Evolutionary conservation across 306 rosid genomes (phyloP).

Genomic region (Canavalia gladiata): DNA sequence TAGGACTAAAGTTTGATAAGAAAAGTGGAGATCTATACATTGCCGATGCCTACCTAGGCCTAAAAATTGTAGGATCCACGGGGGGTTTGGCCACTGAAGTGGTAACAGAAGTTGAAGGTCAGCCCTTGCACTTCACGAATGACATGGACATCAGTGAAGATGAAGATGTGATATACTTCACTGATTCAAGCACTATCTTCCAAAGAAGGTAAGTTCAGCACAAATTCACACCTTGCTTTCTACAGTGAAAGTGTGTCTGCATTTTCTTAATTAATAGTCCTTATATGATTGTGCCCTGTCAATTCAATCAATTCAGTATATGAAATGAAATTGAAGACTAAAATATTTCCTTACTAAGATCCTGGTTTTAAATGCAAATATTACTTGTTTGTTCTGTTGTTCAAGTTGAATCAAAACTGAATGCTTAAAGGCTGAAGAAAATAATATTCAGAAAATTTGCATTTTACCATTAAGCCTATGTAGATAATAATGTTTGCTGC

Average conservation of each 20-base stretch:
- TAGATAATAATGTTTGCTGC: conserved; percentile 14
- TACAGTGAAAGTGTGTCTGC: neutral
- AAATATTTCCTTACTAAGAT: conserved; percentile 19
- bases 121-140: conserved; percentile 78
- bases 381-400: conserved; percentile 11
- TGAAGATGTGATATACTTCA: conserved; percentile 75
- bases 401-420: conserved; percentile 26
- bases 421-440: conserved; percentile 14
- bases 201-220: conserved; percentile 75
- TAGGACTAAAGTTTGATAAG: conserved; percentile 80
- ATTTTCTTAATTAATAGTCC: conserved; percentile 31
- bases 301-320: neutral
- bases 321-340: conserved; percentile 29
- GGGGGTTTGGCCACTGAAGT: conserved; percentile 87
- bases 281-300: conserved; percentile 6
- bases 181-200: conserved; percentile 74
- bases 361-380: conserved; percentile 14
- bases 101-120: conserved; percentile 77
- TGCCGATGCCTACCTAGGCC: conserved; percentile 94
- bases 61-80: conserved; percentile 78
- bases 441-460: neutral
- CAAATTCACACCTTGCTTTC: neutral
- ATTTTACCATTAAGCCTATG: neutral
- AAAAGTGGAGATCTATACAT: conserved; percentile 83
- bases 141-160: conserved; percentile 85